phyloP scores from a whole-genome alignment of 345 rosid genomes.

The Citrus medica region DNA sequence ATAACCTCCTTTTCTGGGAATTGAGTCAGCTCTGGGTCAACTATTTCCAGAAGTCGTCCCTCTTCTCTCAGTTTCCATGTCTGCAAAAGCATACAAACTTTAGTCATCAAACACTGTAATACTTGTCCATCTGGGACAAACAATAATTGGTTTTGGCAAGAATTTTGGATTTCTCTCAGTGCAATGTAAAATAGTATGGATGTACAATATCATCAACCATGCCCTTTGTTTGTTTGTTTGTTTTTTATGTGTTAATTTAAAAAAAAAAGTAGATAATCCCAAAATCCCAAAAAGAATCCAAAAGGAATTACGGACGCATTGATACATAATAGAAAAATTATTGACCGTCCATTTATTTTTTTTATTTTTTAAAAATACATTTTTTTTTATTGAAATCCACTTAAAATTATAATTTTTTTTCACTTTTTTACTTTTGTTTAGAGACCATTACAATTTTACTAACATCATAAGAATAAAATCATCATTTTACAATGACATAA shows the following conservation, averaged over 20 bases:
- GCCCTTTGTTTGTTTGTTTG: too few species aligned
- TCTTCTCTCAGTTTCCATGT: slow-evolving; percentile 82
- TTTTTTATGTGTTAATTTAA: too few species aligned
- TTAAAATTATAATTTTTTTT: too few species aligned
- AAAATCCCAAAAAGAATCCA: not conserved
- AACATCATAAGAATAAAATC: too few species aligned
- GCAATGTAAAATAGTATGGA: not conserved
- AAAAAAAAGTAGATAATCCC: not conserved
- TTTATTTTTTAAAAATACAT: too few species aligned
- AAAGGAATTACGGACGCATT: not conserved
- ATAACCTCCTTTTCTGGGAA: slow-evolving; percentile 59
- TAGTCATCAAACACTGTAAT: not conserved
- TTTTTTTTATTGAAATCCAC: too few species aligned
- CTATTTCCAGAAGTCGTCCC: slow-evolving; percentile 60
- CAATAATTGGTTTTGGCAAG: not conserved
- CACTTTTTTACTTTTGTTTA: too few species aligned
- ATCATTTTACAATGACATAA: too few species aligned
- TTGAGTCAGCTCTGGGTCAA: slow-evolving; percentile 59
- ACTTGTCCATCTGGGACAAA: not conserved
- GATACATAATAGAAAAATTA: too few species aligned
- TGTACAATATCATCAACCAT: not conserved
- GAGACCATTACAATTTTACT: too few species aligned
- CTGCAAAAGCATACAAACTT: slow-evolving; percentile 40
- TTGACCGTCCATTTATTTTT: too few species aligned
- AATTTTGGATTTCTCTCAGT: not conserved